Percentiles rank a stretch among this genome's conserved stretches.
phyloP scores from a whole-genome alignment of 164 flowering plant genomes.

The Dillenia turbinata region DNA sequence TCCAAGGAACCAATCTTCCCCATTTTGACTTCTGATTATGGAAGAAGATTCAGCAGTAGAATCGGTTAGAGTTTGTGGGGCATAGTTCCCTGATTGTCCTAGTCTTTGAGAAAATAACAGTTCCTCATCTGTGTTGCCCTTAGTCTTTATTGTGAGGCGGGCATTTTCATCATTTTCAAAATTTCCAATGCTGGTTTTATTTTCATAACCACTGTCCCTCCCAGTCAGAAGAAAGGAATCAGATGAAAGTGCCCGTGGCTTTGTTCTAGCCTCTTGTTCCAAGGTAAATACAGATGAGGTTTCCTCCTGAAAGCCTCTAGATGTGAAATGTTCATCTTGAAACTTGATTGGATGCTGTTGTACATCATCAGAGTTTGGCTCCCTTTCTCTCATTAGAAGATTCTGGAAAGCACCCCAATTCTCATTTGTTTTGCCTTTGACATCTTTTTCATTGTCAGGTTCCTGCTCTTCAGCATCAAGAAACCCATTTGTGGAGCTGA shows the following conservation, averaged over 20 bases:
- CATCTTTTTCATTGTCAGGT: conserved; percentile 11
- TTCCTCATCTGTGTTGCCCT: conserved; percentile 39
- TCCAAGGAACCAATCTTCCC: conserved; percentile 56
- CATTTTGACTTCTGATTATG: conserved; percentile 33
- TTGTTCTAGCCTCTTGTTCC: conserved; percentile 32
- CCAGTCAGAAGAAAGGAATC: conserved; percentile 51
- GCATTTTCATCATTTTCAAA: conserved; percentile 33
- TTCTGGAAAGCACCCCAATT: conserved; percentile 77
- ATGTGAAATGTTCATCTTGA: conserved; percentile 29
- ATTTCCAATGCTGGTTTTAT: conserved; percentile 19
- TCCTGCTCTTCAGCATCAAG: conserved; percentile 21
- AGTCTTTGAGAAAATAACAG: conserved; percentile 36
- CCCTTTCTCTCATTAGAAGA: conserved; percentile 61
- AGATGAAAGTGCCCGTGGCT: conserved; percentile 26
- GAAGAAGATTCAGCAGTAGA: conserved; percentile 29
- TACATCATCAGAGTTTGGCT: conserved; percentile 17
- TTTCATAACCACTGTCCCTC: conserved; percentile 26
- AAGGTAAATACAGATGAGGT: conserved; percentile 12
- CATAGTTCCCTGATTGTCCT: conserved; percentile 19
- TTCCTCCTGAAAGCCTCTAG: conserved; percentile 21
- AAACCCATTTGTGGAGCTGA: conserved; percentile 11
- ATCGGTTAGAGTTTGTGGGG: conserved; percentile 24
- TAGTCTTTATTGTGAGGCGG: conserved; percentile 26
- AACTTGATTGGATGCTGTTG: conserved; percentile 17
- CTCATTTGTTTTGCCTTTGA: conserved; percentile 31